Base-by-base conservation (phyloP, 306 rosid species). In the Parietaria judaica region DNA sequence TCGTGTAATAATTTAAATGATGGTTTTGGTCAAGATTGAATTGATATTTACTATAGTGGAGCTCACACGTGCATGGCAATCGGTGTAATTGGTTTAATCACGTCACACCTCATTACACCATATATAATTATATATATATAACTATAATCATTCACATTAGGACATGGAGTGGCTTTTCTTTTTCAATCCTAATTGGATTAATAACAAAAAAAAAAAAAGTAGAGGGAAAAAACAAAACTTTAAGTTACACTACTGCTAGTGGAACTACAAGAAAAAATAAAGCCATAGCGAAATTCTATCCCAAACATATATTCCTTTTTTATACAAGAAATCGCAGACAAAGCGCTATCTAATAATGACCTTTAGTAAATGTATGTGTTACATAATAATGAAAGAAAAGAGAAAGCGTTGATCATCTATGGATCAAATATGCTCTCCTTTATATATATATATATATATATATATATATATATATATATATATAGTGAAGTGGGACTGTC, bases 131-230 rank as follows among this genome's bases (percentile, higher is more conserved):
- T 49, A 8, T 51, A 52, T 50, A 60, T 61, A 14, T 35, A 23
- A 23, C 31, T 23, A 51, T 63, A 38, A 17, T 54, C 75, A 52
- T 72, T 66, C 89, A 72, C 82, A 70, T 78, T 84, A 76, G 64
- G 92, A 88, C 92, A 80, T 80, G 78, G 67, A 72, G 74, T 69
- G 73, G 54, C 96, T 84, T 82, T 84, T 80, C 80, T 72, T 64
- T 51, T 9, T 51, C 52, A 14, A 11, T 43, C 50, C 7, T 52
- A 45, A 12, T 12, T 54, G 60, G 61, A 61, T 61, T 39, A 13
- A 16, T 58, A 11, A 36, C 36, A 3, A 56, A 14, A 46, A 37
- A 36, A 37, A 36, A 46, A 46, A 7, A 46, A 46, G 13, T 8
- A 46, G 50, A 46, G 50, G 11, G 8, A 3, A 49, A 10, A 49